Conservation (phyloP, 2,329 filamentous ascomycete species). For the Fusarium sp. region DNA sequence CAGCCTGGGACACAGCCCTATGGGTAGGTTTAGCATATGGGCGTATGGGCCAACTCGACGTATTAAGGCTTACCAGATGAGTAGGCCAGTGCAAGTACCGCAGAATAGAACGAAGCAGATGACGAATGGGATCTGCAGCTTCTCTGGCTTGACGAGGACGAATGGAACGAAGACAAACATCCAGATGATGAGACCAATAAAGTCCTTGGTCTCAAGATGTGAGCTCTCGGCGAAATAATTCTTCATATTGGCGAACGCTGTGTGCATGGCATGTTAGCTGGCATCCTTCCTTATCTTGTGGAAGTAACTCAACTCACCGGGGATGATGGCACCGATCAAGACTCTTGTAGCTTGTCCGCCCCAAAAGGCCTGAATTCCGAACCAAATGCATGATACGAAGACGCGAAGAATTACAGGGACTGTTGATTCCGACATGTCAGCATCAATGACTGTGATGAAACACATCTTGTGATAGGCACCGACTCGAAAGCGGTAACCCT, state of each 20-base stretch:
- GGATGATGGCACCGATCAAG: constrained; percentile 43
- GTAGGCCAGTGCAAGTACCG: constrained; percentile 31
- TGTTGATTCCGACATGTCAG: not conserved
- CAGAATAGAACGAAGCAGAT: constrained; percentile 40
- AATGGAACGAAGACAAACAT: constrained; percentile 35
- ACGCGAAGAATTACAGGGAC: constrained; percentile 42
- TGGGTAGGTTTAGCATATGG: not conserved
- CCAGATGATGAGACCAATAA: constrained; percentile 41
- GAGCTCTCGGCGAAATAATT: constrained; percentile 37
- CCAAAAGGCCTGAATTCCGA: constrained; percentile 46
- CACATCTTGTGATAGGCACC: not conserved
- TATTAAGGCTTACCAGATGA: constrained; percentile 21
- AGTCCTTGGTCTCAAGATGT: constrained; percentile 41
- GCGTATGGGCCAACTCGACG: not conserved
- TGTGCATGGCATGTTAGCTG: not conserved
- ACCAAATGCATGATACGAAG: constrained; percentile 42
- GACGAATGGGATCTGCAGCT: constrained; percentile 40
- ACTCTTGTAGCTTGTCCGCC: constrained; percentile 44
- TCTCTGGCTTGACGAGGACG: constrained; percentile 38
- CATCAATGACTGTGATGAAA: not conserved
- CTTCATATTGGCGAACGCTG: constrained; percentile 36
- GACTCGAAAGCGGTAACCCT: not conserved
- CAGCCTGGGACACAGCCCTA: constrained; percentile 34
- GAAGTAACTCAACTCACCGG: constrained; percentile 16
- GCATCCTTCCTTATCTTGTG: not conserved